Evolutionary conservation across 163 green algal genomes (phyloP), one percentile per base, ranked within the genome.

Genomic region (Scenedesmus sp.): DNA sequence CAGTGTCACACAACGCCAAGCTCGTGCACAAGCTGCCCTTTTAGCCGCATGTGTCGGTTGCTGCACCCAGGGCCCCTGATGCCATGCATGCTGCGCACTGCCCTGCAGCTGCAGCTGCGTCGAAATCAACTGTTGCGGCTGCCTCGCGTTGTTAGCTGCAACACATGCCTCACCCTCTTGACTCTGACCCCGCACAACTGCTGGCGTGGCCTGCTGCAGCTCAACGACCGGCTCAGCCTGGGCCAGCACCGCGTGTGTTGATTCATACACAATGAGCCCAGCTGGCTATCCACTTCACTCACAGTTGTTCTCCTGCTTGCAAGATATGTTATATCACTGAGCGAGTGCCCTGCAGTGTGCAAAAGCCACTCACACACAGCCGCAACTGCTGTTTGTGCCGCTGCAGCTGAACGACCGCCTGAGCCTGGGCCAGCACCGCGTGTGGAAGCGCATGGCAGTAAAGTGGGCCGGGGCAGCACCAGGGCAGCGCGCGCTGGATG

Each of bases 391-490:
- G 84, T 64, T 70, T 88, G 18, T 74, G 34, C n/a, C 73, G 55
- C 46, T 86, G 60, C 96, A 99, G 95, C 94, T 99, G 13, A 99
- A 99, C 94, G 97, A 99, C 84, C 86, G 88, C 20, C 95, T 99
- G 3, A 98, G 95, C 92, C 94, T 99, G 57, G 98, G 98, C 5
- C 96, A 98, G 92, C 98, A 99, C 93, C 95, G 96, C 46, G 94
- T 99, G 23, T 99, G 98, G 98, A 99, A 99, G 96, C 94, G 96
- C 54, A 98, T 98, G 96, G 94, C 97, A 5, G 97, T 99, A 3
- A 97, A 98, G 85, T 99, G 96, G 97, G 95, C 87, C 54, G 92
- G 95, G 3, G 97, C 96, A 7, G 70, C 54, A 26, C 79, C 90
- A 8, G 97, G 97, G 2, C 82, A 94, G 60, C 76, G 55, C 0